These are phyloP conservation scores for Colletotrichum sp. DNA, from an alignment of 2,329 filamentous ascomycete species.

Conservation along the genomic window DNA sequence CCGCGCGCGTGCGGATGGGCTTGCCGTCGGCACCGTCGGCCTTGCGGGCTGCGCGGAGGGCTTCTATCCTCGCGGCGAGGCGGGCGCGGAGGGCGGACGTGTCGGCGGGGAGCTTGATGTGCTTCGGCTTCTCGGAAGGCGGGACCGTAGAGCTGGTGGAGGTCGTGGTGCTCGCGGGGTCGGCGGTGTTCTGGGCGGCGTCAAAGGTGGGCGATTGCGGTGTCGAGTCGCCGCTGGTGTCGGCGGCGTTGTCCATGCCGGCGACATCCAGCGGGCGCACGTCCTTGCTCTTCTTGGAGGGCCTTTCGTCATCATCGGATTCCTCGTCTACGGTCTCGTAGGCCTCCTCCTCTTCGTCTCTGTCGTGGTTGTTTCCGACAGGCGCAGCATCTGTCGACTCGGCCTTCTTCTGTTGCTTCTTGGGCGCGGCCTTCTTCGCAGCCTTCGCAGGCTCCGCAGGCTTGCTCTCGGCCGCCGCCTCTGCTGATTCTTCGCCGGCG, in stretches of 20 bases:
- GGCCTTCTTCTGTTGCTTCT: constrained; percentile 36
- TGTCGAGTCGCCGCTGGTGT: constrained; percentile 40
- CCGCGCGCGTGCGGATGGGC: constrained; percentile 84
- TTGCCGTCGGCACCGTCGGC: constrained; percentile 84
- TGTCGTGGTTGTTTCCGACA: constrained; percentile 11
- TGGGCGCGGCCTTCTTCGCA: constrained; percentile 38
- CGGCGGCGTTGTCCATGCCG: constrained; percentile 43
- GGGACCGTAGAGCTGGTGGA: constrained; percentile 72
- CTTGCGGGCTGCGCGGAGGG: constrained; percentile 83
- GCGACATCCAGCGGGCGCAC: constrained; percentile 30
- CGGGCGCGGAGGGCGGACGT: constrained; percentile 78
- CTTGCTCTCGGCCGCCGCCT: constrained; percentile 38
- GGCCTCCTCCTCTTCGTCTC: constrained; percentile 17
- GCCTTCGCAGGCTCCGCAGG: constrained; percentile 46
- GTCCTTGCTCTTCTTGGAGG: constrained; percentile 14
- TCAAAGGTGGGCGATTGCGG: constrained; percentile 69
- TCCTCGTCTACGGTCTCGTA: constrained; percentile 17
- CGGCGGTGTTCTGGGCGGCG: constrained; percentile 42
- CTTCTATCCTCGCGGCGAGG: constrained; percentile 82
- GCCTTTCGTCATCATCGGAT: constrained; percentile 22
- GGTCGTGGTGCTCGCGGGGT: constrained; percentile 64
- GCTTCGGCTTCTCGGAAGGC: constrained; percentile 66
- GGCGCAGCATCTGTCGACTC: constrained; percentile 24
- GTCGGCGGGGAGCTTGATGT: constrained; percentile 71
- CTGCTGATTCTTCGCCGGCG: not conserved